Base-by-base conservation (phyloP, 2,329 filamentous ascomycete genomes). In the Neocatenulostroma microsporum region DNA sequence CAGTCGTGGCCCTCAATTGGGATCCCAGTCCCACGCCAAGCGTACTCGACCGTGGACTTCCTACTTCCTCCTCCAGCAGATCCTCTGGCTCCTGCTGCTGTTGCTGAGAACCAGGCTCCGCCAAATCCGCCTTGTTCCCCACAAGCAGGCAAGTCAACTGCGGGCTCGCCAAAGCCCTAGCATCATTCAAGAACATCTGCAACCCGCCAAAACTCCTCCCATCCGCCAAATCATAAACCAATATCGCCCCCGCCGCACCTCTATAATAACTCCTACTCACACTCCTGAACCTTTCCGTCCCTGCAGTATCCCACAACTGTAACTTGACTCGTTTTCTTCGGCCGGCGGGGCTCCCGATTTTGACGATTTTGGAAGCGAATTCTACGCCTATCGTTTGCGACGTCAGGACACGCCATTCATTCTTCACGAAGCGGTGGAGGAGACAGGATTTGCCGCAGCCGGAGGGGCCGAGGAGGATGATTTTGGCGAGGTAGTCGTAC, bases 401-500 rank as follows among this genome's bases (percentile, higher is more conserved):
- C n/a, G 85, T 89, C 21, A 96, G 73, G 21, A 93, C 74, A 50
- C 87, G 78, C 87, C 73, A 96, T 69, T 95, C 87, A 55, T 79
- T 82, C 65, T 94, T 94, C 49, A 96, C 82, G 62, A 96, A 96
- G 47, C 91, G 84, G 64, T 98, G 91, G 21, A 98, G 70, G 28
- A 98, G 70, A 63, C 91, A 96, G 30, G 89, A 96, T 62, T 98
- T 98, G 66, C 91, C 91, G 47, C 84, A 84, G 49, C 88, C 88
- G 61, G 86, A 94, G 21, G 91, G 91, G 27, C 91, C 91, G 9
- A 98, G 72, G 42, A 98, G 70, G 55, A 98, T 94, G 50, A 96
- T 81, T 69, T 98, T 98, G 49, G 88, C 91, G 29, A 98, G 74
- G 62, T 96, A 96, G 66, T 98, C 91, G 67, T 96, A 98, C 89